Evolutionary conservation across 1,139 yeast genomes (phyloP), one percentile per base, ranked within the genome.

Genomic region (Torulaspora globosa): DNA sequence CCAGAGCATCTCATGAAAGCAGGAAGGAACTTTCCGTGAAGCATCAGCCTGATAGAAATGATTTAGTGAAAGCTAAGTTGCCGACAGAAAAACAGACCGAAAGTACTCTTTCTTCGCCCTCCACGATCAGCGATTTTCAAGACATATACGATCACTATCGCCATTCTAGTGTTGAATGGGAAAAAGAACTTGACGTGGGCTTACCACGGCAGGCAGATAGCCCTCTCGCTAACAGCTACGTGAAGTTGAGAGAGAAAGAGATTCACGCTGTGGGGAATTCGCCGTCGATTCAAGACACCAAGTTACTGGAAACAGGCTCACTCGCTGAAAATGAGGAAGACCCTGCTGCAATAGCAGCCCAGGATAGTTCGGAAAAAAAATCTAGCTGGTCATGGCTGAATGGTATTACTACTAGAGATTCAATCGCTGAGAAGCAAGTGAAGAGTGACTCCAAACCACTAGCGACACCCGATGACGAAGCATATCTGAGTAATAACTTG

Each of bases 101-200:
- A 19, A 39, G 39, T 8, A 38, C 24, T 7, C 27, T 38, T 26
- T 39, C 45, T 21, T 56, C 60, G 2, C 59, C 59, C n/a, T 47
- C 48, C 14, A 47, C 59, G n/a, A 39, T 53, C 21, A 57, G 48
- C 33, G 60, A 57, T 42, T 50, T 57, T 36, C 53, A 57, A 29
- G 55, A 57, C 19, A 54, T 61, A 19, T 60, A 60, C 45, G 63
- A 60, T 33, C 64, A 60, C 40, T 60, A 60, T 42, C 49, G 59
- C 28, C 55, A 52, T 29, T 43, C 58, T 1, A 51, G 54, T 34
- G 47, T 49, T 7, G 58, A 55, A 11, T 44, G 50, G 47, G 52
- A 51, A n/a, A 45, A 43, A 7, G 56, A 55, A n/a, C 14, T 24
- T 23, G 47, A 43, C 14, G 29, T 35, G 21, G 40, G 34, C 3